Evolutionary conservation across 306 rosid genomes (phyloP).

Genomic region (Rosa persica): DNA sequence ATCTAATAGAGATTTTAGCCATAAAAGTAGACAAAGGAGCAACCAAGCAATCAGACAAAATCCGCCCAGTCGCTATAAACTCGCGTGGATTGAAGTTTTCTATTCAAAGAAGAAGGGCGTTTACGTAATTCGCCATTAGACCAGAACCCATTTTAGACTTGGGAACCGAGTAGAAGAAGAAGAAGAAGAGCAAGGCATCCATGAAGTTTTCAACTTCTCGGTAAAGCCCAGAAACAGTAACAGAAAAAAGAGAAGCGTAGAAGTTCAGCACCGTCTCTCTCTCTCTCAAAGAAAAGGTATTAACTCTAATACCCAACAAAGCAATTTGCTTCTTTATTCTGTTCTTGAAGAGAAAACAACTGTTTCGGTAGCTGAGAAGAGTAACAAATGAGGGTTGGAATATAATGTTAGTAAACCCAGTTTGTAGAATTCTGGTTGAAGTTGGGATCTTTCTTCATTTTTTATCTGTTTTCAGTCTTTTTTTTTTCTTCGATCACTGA

Average conservation of each 20-base stretch:
- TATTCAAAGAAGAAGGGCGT: not conserved
- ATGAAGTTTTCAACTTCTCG: not conserved
- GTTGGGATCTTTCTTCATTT: constrained; percentile 8
- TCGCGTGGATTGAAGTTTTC: not conserved
- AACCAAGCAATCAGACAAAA: not conserved
- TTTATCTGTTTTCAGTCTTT: not conserved
- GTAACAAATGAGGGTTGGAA: not conserved
- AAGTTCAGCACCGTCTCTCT: constrained; percentile 7
- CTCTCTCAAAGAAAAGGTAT: constrained; percentile 11
- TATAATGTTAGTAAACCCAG: constrained; percentile 12
- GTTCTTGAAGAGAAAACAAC: not conserved
- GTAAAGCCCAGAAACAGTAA: not conserved
- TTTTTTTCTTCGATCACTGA: not conserved
- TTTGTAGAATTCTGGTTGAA: not conserved
- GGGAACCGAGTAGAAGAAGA: not conserved
- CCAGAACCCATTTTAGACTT: not conserved
- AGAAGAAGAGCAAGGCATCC: not conserved
- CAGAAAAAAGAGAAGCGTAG: not conserved
- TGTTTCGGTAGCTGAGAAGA: constrained; percentile 25
- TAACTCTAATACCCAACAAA: not conserved
- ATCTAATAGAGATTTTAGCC: not conserved
- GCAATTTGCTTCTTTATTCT: constrained; percentile 1
- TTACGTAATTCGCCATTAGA: not conserved
- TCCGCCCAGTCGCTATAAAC: not conserved
- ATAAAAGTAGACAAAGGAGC: not conserved